A percentile compares a stretch with the other conserved stretches of the same genome.
Evolutionary conservation across 129 eudicot species (phyloP).

Genomic region (Artemisia annua): DNA sequence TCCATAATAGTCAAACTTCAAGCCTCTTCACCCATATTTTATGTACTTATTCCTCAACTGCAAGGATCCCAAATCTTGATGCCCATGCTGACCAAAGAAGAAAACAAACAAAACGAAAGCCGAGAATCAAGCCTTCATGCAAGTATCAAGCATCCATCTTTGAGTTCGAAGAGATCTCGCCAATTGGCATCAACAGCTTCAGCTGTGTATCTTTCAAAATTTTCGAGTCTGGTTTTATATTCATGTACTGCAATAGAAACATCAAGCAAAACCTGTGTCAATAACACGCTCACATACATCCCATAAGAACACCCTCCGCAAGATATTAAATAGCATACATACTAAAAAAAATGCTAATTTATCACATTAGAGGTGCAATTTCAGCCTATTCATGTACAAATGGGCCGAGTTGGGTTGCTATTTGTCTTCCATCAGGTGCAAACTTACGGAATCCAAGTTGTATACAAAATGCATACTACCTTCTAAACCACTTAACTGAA

Average conservation of each 20-base stretch:
- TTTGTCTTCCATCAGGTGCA: too few species aligned
- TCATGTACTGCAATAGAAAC: conserved; percentile 54
- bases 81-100: conserved; percentile 24
- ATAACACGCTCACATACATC: not conserved
- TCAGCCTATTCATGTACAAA: too few species aligned
- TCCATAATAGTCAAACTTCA: conserved; percentile 21
- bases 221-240: conserved; percentile 45
- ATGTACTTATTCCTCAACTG: conserved; percentile 54
- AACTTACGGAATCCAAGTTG: too few species aligned
- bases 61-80: conserved; percentile 34
- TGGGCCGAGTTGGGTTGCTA: too few species aligned
- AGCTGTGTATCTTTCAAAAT: conserved; percentile 36
- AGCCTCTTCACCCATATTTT: conserved; percentile 34
- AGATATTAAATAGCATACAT: not conserved
- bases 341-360: too few species aligned
- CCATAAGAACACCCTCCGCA: not conserved
- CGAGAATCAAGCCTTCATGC: conserved; percentile 18
- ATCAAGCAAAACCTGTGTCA: not conserved
- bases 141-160: conserved; percentile 54
- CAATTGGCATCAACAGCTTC: conserved; percentile 29
- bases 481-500: too few species aligned
- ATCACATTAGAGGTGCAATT: too few species aligned
- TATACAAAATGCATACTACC: too few species aligned
- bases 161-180: conserved; percentile 48
- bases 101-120: conserved; percentile 27